Base-by-base conservation (phyloP, 371 early-diverging fungal genomes). In the Mycotypha africana region DNA sequence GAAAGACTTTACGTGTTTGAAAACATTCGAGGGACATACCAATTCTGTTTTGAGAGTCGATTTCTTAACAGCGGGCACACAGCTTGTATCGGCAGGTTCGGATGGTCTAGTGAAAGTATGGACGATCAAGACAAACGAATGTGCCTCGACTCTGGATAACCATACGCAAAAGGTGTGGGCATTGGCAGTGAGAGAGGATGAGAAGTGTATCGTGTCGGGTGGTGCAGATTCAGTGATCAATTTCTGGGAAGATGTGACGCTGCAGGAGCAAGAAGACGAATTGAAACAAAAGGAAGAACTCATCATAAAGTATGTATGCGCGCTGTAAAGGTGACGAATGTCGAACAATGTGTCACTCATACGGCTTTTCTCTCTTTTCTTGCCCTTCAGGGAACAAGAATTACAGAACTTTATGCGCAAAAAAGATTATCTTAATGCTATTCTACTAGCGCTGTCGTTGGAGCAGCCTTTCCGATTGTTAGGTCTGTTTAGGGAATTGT, bases 141-240 rank as follows among this genome's bases (percentile, higher is more conserved):
- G 97, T 65, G 87, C 85, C 3, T 63, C 74, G 3, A 95, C 97
- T 2, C 65, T 95, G 20, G 97, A 98, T 62, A 85, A 86, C 43
- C 97, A 96, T 47, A 89, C 91, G 6, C 95, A 95, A 56, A 93
- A 92, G 67, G 83, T 95, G 4, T 96, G 98, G 97, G 87, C 91
- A 0, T 60, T 95, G 44, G 78, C 91, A 22, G 78, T 85, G 20
- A 75, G 79, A 42, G 70, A 74, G 26, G 86, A 85, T 40, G 93
- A 93, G 61, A 75, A 68, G n/a, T 53, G 70, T 37, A 59, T 97
- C 15, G 85, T 82, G 4, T 82, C 95, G 11, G 98, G 92, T 20
- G 90, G 90, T 26, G 92, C 91, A 0, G 97, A 97, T 60, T 92
- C 94, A 15, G 81, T 79, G 23, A 84, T 97, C 49, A 81, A 84